A percentile compares a stretch with the other conserved stretches of the same genome.
phyloP scores from a whole-genome alignment of 2,329 filamentous ascomycete genomes.

The Diaporthe eres region DNA sequence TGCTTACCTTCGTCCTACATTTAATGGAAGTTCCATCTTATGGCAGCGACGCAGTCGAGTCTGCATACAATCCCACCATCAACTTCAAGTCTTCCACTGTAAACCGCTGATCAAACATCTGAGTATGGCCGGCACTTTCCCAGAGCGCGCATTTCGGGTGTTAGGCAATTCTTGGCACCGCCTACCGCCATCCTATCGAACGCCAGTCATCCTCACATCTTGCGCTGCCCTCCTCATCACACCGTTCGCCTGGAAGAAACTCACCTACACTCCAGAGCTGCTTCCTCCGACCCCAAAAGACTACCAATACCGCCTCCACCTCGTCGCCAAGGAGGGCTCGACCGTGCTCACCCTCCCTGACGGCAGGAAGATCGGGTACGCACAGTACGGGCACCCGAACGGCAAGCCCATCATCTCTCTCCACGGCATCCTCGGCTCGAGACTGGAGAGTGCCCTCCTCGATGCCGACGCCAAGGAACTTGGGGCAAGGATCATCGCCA shows the following conservation, averaged over 20 bases:
- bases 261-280: constrained; percentile 22
- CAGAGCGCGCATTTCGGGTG: constrained; percentile 4
- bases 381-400: constrained; percentile 53
- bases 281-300: constrained; percentile 3
- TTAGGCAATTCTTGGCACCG: constrained; percentile 10
- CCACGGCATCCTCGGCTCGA: constrained; percentile 59
- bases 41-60: background rate
- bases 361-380: constrained; percentile 57
- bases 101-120: background rate
- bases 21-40: background rate
- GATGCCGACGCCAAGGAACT: constrained; percentile 47
- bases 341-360: constrained; percentile 52
- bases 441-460: constrained; percentile 52
- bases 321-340: background rate
- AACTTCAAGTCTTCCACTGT: background rate
- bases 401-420: constrained; percentile 56
- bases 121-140: constrained; percentile 11
- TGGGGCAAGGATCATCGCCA: constrained; percentile 53
- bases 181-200: constrained; percentile 11
- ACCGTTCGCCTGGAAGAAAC: constrained; percentile 10
- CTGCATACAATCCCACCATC: too few species aligned
- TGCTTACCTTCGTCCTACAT: too few species aligned
- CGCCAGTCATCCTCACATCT: constrained; percentile 26
- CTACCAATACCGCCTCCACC: constrained; percentile 26
- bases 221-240: constrained; percentile 19